Base-by-base conservation (phyloP, 73 alveolate species). In the Stentor coeruleus region DNA sequence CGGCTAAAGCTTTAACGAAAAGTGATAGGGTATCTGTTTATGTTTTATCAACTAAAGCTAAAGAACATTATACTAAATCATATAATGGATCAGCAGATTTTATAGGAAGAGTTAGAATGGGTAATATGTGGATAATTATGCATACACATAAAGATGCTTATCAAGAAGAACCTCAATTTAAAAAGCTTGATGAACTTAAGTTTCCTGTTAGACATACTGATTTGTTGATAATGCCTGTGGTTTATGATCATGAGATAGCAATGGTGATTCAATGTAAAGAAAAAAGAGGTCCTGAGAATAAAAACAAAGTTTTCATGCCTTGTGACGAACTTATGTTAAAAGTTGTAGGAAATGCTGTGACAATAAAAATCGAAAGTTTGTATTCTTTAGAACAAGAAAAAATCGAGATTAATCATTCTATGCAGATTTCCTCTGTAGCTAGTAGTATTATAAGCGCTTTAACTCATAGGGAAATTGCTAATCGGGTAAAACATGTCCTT, bases 161-260 rank as follows among this genome's bases (percentile, higher is more conserved):
- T 33, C 79, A 66, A 66, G 79, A 66, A 66, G 79, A 66, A 26
- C 79, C 79, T 11, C n/a, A 28, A 11, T 66, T 66, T 33, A 66
- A 66, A 66, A 66, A 66, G 2, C 79, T 66, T 26, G 79, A 66
- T 28, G 79, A 66, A 66, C 37, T 66, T 20, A 66, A 66, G 33
- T 66, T 26, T 33, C 37, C 79, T 2, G 37, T 66, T 15, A 66
- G 79, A 66, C n/a, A 66, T 31, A 26, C n/a, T 37, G 79, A 66
- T 33, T 33, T 31, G 0, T 31, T 66, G 11, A 26, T 31, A 1
- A 31, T 31, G n/a, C 79, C 79, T 28, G 39, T 66, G 0, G 40
- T 20, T 20, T 20, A 20, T 20, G 79, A 31, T 11, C n/a, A 33
- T 28, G 79, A 66, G 11, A 20, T 66, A 1, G 11, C 15, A 14